Conservation (phyloP, 2,329 filamentous ascomycete genomes). For the Pseudogymnoascus sp. region DNA sequence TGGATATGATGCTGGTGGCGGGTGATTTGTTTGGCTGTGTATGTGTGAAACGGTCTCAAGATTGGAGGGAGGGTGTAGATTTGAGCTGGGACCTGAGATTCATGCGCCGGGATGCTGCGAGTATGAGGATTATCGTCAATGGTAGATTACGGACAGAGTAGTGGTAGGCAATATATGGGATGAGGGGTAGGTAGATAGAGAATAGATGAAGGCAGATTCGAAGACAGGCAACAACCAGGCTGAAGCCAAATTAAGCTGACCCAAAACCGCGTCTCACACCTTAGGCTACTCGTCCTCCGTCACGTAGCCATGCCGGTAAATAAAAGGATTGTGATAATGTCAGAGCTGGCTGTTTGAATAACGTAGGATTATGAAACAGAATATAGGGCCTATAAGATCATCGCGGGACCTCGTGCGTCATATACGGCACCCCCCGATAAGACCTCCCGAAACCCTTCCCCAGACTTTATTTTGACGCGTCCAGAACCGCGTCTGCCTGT, state of each 20-base stretch:
- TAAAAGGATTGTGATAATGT: background rate
- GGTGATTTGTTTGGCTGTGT: background rate
- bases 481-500: background rate
- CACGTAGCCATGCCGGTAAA: background rate
- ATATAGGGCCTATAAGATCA: constrained; percentile 4
- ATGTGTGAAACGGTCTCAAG: background rate
- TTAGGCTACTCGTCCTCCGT: background rate
- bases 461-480: constrained; percentile 1
- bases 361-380: background rate
- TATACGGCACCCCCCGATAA: constrained; percentile 5
- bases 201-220: background rate
- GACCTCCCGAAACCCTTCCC: background rate
- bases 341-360: background rate
- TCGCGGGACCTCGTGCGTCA: background rate
- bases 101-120: background rate
- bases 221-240: background rate
- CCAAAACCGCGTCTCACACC: background rate
- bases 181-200: constrained; percentile 1
- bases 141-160: background rate
- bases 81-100: background rate
- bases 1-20: background rate
- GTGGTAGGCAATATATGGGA: constrained; percentile 1
- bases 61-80: background rate
- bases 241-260: background rate
- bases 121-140: background rate